Percentiles rank a stretch among this genome's conserved stretches.
These are phyloP conservation scores for Cylindrotheca closterium DNA, from an alignment of 108 stramenopile genomes.

Conservation along the genomic window DNA sequence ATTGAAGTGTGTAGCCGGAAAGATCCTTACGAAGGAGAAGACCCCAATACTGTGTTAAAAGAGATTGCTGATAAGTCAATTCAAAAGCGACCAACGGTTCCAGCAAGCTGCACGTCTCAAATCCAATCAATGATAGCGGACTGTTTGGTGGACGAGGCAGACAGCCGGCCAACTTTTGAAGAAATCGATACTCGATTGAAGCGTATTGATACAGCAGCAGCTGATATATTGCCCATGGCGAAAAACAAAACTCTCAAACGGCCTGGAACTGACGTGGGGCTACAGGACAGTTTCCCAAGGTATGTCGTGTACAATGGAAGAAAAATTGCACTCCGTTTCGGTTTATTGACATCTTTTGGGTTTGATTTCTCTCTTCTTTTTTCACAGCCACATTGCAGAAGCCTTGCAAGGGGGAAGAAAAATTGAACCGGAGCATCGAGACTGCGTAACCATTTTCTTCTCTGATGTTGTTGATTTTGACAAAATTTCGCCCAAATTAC, in stretches of 20 bases:
- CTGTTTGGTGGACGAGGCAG: slow-evolving; percentile 9
- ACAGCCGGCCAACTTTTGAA: slow-evolving; percentile 17
- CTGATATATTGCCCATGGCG: neutral
- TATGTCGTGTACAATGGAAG: no score
- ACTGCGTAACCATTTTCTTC: slow-evolving; percentile 39
- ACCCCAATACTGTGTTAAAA: slow-evolving; percentile 12
- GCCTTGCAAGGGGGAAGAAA: slow-evolving; percentile 32
- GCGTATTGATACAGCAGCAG: slow-evolving; percentile 4
- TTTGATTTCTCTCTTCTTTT: no score
- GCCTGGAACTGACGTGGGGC: neutral
- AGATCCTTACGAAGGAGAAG: slow-evolving; percentile 56
- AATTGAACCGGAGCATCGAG: slow-evolving; percentile 33
- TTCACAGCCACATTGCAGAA: slow-evolving; percentile 41
- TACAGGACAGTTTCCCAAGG: slow-evolving; percentile 31
- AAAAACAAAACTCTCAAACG: neutral
- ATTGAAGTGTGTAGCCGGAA: slow-evolving; percentile 46
- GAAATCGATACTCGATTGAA: slow-evolving; percentile 6
- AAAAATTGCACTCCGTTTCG: no score
- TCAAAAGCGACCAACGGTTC: slow-evolving; percentile 29
- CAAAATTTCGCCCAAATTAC: slow-evolving; percentile 28
- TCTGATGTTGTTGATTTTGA: slow-evolving; percentile 50
- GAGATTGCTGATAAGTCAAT: slow-evolving; percentile 3
- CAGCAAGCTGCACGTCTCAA: neutral
- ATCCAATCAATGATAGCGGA: slow-evolving; percentile 23
- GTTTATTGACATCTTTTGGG: no score